A percentile compares a stretch with the other conserved stretches of the same genome.
These are phyloP conservation scores for Neurospora crassa DNA, from an alignment of 2,329 filamentous ascomycete species.

Conservation along the genomic window DNA sequence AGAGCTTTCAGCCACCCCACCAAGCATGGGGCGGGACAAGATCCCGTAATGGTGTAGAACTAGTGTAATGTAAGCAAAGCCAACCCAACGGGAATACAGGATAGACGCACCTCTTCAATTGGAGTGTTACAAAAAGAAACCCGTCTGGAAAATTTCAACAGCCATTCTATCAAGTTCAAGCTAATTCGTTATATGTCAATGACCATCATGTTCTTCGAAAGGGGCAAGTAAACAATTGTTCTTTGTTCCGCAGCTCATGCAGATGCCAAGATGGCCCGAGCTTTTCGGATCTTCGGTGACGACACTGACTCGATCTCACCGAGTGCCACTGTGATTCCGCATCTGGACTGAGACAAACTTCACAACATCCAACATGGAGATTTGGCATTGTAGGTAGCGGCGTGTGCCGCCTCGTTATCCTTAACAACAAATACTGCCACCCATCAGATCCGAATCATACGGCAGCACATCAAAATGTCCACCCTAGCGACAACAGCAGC, in stretches of 20 bases:
- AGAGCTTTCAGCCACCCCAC: not conserved
- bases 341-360: not conserved
- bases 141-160: not conserved
- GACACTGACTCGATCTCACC: not conserved
- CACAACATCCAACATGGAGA: not conserved
- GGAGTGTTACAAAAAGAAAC: not conserved
- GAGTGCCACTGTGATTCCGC: not conserved
- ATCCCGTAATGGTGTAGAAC: not conserved
- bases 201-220: not conserved
- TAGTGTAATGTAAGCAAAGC: not conserved
- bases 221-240: not conserved
- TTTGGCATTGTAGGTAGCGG: not conserved
- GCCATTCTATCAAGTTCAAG: no score
- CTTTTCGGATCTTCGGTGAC: not conserved
- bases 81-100: not conserved
- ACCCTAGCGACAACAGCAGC: conserved; percentile 38
- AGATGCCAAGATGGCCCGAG: not conserved
- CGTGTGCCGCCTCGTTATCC: not conserved
- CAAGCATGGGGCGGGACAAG: not conserved
- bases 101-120: not conserved
- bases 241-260: not conserved
- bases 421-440: not conserved
- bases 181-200: not conserved
- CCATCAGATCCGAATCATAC: not conserved
- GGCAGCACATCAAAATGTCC: conserved; percentile 2